These are phyloP conservation scores for Rhizopus sp. DNA, from an alignment of 371 early-diverging fungal species.

Conservation along the genomic window DNA sequence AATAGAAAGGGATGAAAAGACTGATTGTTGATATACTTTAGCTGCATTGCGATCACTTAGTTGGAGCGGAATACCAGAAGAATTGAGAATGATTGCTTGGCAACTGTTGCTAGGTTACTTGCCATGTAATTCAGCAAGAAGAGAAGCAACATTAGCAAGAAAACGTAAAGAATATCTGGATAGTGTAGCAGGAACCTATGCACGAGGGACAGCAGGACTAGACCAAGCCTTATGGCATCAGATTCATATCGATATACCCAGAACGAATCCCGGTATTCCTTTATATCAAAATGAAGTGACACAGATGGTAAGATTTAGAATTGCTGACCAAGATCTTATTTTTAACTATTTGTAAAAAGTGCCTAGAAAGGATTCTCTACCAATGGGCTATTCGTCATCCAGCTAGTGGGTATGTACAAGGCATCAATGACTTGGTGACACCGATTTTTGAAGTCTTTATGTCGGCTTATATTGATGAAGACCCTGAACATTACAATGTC, in stretches of 20 bases:
- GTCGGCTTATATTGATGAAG: slow-evolving; percentile 69
- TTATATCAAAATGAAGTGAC: slow-evolving; percentile 83
- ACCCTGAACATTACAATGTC: slow-evolving; percentile 72
- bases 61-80: slow-evolving; percentile 92
- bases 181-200: slow-evolving; percentile 77
- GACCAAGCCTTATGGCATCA: slow-evolving; percentile 93
- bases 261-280: slow-evolving; percentile 84
- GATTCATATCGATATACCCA: slow-evolving; percentile 93
- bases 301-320: slow-evolving; percentile 63
- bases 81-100: slow-evolving; percentile 88
- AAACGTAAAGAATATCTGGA: slow-evolving; percentile 93
- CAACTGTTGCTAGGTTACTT: slow-evolving; percentile 89
- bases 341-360: slow-evolving; percentile 42
- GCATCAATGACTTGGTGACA: slow-evolving; percentile 97
- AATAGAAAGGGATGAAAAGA: neutral
- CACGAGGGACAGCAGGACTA: slow-evolving; percentile 75
- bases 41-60: slow-evolving; percentile 75
- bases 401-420: slow-evolving; percentile 99
- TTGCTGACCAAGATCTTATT: neutral
- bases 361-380: slow-evolving; percentile 90
- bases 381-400: slow-evolving; percentile 98
- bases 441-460: slow-evolving; percentile 95
- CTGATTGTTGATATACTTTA: neutral
- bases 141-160: slow-evolving; percentile 77
- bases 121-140: slow-evolving; percentile 82